Percentiles rank a stretch among this genome's conserved stretches.
phyloP scores from a whole-genome alignment of 257 asterid species.

The Scutellaria minor region DNA sequence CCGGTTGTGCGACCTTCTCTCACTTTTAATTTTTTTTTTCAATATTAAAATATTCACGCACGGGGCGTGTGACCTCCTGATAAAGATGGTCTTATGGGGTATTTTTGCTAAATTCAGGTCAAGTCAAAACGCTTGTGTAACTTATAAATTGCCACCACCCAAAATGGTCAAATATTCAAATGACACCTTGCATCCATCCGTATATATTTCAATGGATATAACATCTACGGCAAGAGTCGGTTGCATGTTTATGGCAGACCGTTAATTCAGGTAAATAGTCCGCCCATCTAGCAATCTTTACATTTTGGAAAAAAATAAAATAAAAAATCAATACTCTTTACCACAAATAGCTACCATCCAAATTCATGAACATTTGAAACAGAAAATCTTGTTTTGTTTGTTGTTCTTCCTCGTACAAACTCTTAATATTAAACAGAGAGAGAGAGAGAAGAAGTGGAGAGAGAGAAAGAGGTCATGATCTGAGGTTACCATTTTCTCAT shows the following conservation, averaged over 20 bases:
- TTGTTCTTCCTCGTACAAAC: constrained; percentile 8
- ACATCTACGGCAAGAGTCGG: neutral
- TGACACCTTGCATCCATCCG: too few species aligned
- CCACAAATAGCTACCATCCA: constrained; percentile 35
- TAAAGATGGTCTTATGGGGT: too few species aligned
- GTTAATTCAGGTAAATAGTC: constrained; percentile 49
- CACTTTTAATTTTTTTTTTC: too few species aligned
- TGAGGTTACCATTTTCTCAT: constrained; percentile 42
- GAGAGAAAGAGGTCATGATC: constrained; percentile 62
- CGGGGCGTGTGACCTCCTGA: too few species aligned
- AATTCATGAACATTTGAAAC: constrained; percentile 40
- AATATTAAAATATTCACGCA: too few species aligned
- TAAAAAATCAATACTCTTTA: constrained; percentile 9
- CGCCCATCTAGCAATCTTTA: constrained; percentile 17
- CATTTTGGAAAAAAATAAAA: constrained; percentile 11
- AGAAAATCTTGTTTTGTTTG: constrained; percentile 12
- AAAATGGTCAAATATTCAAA: too few species aligned
- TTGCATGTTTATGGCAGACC: constrained; percentile 35
- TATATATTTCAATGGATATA: neutral
- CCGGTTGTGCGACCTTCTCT: too few species aligned
- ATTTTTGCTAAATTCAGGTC: too few species aligned
- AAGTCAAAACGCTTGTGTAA: too few species aligned
- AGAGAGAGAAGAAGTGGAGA: constrained; percentile 21
- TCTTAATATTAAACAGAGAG: neutral
- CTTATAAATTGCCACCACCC: too few species aligned